phyloP scores from a whole-genome alignment of 192 early-diverging fungal genomes.

The Umbelopsis sp. region DNA sequence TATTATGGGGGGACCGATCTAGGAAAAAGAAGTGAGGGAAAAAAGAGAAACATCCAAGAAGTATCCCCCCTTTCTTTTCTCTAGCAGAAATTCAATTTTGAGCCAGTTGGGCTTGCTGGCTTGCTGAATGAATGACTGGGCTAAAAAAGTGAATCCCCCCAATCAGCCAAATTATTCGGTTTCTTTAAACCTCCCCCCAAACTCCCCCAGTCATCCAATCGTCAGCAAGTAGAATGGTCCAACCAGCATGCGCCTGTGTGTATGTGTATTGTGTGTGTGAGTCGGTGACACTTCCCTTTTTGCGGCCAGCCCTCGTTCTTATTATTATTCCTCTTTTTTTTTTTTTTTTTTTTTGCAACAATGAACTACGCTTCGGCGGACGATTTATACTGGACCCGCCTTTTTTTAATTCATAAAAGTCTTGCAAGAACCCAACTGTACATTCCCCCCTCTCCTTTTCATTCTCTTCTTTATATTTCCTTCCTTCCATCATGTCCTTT shows the following conservation, averaged over 20 bases:
- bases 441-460: not conserved
- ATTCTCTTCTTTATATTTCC: not conserved
- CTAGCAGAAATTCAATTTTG: not conserved
- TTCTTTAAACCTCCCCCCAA: not conserved
- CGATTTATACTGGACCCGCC: constrained; percentile 6
- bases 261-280: not conserved
- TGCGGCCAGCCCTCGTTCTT: not conserved
- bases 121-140: not conserved
- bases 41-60: not conserved
- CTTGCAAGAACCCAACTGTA: not conserved
- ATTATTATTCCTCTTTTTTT: not conserved
- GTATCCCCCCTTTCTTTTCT: not conserved
- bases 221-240: not conserved
- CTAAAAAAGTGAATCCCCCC: no score
- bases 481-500: constrained; percentile 12
- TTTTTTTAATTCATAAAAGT: constrained; percentile 6
- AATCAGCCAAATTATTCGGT: no score
- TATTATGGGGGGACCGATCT: not conserved
- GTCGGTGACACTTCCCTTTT: not conserved
- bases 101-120: not conserved
- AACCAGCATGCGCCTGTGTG: not conserved
- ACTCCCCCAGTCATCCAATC: not conserved
- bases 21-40: not conserved
- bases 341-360: not conserved
- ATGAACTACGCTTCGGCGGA: constrained; percentile 13